Evolutionary conservation across 2,329 filamentous ascomycete genomes (phyloP).

Genomic region (Aureobasidium sp.): DNA sequence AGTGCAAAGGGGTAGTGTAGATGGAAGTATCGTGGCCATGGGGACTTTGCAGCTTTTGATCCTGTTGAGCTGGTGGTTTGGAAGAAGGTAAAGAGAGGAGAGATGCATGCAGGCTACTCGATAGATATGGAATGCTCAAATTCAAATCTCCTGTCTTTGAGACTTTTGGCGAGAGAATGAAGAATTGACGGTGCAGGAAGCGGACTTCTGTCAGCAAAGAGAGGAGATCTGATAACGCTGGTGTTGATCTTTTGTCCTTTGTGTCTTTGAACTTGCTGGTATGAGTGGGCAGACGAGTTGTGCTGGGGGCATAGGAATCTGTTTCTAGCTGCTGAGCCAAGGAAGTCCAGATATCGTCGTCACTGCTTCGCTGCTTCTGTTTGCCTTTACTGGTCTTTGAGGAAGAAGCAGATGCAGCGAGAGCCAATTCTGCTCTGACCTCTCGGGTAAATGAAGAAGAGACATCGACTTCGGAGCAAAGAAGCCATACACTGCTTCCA

Average conservation of each 20-base stretch:
- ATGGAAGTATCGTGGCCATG: not conserved
- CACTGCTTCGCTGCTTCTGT: not conserved
- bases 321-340: not conserved
- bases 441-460: conserved; percentile 13
- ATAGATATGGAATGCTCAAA: not conserved
- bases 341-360: not conserved
- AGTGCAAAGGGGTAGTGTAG: not conserved
- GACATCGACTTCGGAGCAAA: conserved; percentile 24
- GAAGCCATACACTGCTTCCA: conserved; percentile 19
- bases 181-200: conserved; percentile 12
- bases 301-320: not conserved
- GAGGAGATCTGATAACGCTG: conserved; percentile 2
- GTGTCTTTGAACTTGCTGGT: not conserved
- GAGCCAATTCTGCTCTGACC: not conserved
- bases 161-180: not conserved
- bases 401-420: not conserved
- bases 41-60: not conserved
- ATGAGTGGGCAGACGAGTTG: not conserved
- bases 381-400: not conserved
- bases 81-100: not conserved
- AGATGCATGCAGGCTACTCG: not conserved
- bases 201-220: conserved; percentile 3
- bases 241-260: not conserved
- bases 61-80: not conserved
- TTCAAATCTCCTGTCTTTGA: not conserved